Percentiles rank a stretch among this genome's conserved stretches.
Conservation (phyloP, 2,329 filamentous ascomycete species). For the Xylariaceae sp. region DNA sequence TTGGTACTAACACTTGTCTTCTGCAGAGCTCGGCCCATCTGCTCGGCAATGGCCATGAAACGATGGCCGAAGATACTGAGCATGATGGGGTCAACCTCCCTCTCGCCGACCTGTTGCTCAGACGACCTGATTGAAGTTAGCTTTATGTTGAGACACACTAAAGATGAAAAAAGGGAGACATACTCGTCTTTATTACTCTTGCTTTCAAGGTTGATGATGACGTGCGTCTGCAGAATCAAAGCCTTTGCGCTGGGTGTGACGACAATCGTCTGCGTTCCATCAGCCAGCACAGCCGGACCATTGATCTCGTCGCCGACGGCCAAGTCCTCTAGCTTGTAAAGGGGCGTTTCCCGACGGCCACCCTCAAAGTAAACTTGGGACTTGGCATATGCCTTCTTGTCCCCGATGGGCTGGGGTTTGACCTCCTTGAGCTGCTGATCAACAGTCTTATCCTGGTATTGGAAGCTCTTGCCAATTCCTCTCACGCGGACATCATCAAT, state of each 20-base stretch:
- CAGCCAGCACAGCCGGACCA: constrained; percentile 81
- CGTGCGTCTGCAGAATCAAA: constrained; percentile 75
- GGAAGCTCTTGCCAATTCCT: constrained; percentile 83
- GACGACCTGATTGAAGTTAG: constrained; percentile 24
- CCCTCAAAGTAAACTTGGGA: constrained; percentile 79
- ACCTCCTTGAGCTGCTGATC: constrained; percentile 75
- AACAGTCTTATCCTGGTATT: constrained; percentile 72
- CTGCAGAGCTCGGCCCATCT: constrained; percentile 74
- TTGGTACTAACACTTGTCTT: constrained; percentile 78
- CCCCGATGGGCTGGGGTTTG: constrained; percentile 51
- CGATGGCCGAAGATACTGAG: constrained; percentile 74
- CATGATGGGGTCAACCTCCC: constrained; percentile 67
- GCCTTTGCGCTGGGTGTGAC: constrained; percentile 75
- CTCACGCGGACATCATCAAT: constrained; percentile 84
- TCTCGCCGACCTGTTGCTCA: constrained; percentile 28
- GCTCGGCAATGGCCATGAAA: constrained; percentile 82
- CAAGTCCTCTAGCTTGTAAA: constrained; percentile 77
- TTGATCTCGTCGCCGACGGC: constrained; percentile 64
- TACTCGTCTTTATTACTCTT: constrained; percentile 40
- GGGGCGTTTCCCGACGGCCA: constrained; percentile 68
- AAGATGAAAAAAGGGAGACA: constrained; percentile 14
- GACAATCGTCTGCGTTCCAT: constrained; percentile 87
- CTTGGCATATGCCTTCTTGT: constrained; percentile 58
- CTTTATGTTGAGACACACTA: not conserved
- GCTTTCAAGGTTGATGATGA: constrained; percentile 76